Evolutionary conservation across 495 filamentous ascomycete species (phyloP).

Genomic region (Talaromyces proteolyticus): DNA sequence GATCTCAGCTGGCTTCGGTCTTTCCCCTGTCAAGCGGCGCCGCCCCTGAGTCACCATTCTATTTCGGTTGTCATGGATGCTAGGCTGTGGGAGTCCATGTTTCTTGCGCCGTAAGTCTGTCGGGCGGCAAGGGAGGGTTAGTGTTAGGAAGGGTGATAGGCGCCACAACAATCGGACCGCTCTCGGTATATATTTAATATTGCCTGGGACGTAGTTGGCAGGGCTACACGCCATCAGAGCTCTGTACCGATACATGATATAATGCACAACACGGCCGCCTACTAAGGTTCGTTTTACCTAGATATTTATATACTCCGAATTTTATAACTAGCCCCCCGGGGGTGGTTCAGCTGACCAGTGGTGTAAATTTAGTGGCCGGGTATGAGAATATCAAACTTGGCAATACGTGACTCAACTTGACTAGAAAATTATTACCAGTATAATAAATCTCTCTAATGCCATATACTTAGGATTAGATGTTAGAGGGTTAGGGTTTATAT

Average conservation of each 20-base stretch:
- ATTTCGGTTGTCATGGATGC: not conserved
- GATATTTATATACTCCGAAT: not conserved
- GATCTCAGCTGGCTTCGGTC: not conserved
- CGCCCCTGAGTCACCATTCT: not conserved
- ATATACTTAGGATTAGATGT: not conserved
- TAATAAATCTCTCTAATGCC: not conserved
- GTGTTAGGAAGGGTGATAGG: not conserved
- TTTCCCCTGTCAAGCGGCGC: not conserved
- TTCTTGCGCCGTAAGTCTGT: not conserved
- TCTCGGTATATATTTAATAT: not conserved
- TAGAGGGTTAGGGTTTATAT: not conserved
- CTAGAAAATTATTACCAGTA: not conserved
- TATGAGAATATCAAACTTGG: not conserved
- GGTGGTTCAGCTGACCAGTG: not conserved
- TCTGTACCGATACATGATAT: not conserved
- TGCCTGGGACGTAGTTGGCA: not conserved
- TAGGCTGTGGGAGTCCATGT: not conserved
- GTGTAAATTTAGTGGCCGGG: too few relatives aligned
- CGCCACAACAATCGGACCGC: not conserved
- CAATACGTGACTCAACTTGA: not conserved
- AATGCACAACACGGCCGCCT: not conserved
- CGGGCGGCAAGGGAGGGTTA: not conserved
- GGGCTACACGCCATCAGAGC: not conserved
- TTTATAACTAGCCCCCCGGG: not conserved
- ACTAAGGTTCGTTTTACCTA: not conserved